Evolutionary conservation across 2,329 filamentous ascomycete genomes (phyloP), one percentile per base, ranked within the genome.

Genomic region (Zymoseptoria brevis): DNA sequence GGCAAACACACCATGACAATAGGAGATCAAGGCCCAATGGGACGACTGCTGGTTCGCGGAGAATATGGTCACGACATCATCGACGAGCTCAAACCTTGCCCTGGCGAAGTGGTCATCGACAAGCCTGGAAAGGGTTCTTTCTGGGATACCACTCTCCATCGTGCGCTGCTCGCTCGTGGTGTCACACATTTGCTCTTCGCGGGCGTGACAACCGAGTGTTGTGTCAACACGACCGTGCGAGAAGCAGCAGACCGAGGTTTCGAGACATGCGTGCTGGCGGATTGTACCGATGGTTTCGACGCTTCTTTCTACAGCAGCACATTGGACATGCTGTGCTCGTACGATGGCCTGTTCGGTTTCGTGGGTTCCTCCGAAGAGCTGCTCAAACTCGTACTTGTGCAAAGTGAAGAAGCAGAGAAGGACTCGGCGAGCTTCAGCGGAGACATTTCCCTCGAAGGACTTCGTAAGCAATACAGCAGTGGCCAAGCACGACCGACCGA

Each of bases 231-330:
- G 0, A 82, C 81, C 0, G 73, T 81, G 1, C 73, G 81, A 45
- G 83, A 85, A 69, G 80, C 80, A 30, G 81, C 81, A 59, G 83
- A 85, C 65, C 77, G 83, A n/a, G 83, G 83, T 0, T 84, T 83
- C 62, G 80, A 85, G 65, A 83, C 80, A 69, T 84, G 82, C 73
- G 75, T 79, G 16, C 69, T 81, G 19, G 72, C 71, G 6, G 77
- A 81, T 64, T 80, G 76, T 62, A 81, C 79, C 0, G 75, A 75
- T 53, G 79, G 79, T 1, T 81, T 81, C 58, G 75, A 80, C 56
- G 68, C 71, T 9, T 72, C 74, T n/a, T 77, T 78, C 63, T 79
- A 79, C 16, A 71, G 69, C 19, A 75, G 74, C 4, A 77, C 78
- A 4, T 66, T 81, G n/a, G 79, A 81, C 59, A 81, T 77, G 64